Evolutionary conservation across 2,329 filamentous ascomycete species (phyloP).

Genomic region (Westerdykella ornata): DNA sequence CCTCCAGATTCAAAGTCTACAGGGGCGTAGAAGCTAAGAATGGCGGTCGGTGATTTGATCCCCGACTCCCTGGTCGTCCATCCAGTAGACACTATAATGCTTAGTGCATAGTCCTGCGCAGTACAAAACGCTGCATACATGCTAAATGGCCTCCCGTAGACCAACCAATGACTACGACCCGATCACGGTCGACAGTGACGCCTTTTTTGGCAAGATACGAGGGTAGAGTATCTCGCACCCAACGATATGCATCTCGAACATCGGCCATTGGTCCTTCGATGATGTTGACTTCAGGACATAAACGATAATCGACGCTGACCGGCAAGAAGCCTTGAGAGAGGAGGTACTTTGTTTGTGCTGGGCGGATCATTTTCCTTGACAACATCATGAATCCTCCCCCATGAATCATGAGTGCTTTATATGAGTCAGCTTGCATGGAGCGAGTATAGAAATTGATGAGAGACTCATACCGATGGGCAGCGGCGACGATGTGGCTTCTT

Average conservation of each 20-base stretch:
- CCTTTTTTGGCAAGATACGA: neutral
- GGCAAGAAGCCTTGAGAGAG: constrained; percentile 41
- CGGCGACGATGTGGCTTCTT: constrained; percentile 1
- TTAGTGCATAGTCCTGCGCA: too few relatives aligned
- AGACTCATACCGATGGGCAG: constrained; percentile 8
- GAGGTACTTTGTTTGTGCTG: constrained; percentile 35
- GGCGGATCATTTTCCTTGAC: constrained; percentile 35
- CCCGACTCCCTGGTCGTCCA: constrained; percentile 3
- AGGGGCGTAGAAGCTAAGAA: constrained; percentile 1
- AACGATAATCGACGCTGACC: constrained; percentile 46
- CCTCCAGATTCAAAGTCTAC: constrained; percentile 9
- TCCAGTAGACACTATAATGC: neutral
- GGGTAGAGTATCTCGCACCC: constrained; percentile 35
- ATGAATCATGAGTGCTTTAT: constrained; percentile 42
- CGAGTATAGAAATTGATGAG: neutral
- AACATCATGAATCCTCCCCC: constrained; percentile 41
- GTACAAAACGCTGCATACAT: neutral
- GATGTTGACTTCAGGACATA: constrained; percentile 46
- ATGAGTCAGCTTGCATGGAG: constrained; percentile 3
- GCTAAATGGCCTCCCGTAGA: constrained; percentile 41
- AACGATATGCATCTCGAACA: constrained; percentile 39
- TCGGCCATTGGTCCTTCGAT: constrained; percentile 45
- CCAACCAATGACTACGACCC: constrained; percentile 42
- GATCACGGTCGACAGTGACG: constrained; percentile 21
- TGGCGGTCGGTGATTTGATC: constrained; percentile 6